A percentile compares a stretch with the other conserved stretches of the same genome.
Conservation (phyloP, 192 early-diverging fungal genomes). For the Phlyctochytrium bullatum region DNA sequence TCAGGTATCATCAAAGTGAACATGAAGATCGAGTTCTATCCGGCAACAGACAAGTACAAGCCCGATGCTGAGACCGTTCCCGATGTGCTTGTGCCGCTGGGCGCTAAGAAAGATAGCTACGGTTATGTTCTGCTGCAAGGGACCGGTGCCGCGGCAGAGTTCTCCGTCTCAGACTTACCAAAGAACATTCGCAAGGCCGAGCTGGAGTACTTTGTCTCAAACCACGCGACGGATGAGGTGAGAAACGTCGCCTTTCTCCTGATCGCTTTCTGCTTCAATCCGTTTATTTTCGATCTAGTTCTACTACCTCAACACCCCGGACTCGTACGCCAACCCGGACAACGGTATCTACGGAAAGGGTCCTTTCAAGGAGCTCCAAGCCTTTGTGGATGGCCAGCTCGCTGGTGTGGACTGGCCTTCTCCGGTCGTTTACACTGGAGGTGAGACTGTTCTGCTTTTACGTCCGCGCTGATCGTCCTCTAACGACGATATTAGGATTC, state of each 20-base stretch:
- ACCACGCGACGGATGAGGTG: constrained; percentile 29
- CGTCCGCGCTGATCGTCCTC: no score
- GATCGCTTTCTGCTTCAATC: neutral
- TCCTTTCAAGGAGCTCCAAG: constrained; percentile 29
- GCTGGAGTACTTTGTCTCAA: constrained; percentile 26
- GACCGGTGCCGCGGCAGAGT: neutral
- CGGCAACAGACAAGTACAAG: neutral
- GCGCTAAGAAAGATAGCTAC: constrained; percentile 7
- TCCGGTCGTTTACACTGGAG: constrained; percentile 36
- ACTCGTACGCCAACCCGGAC: constrained; percentile 24
- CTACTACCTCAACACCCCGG: constrained; percentile 33
- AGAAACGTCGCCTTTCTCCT: no score
- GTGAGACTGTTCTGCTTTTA: constrained; percentile 30
- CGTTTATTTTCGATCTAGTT: constrained; percentile 11
- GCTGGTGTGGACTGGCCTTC: constrained; percentile 22
- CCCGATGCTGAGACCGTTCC: constrained; percentile 7
- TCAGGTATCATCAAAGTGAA: constrained; percentile 26
- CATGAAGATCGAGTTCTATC: constrained; percentile 26
- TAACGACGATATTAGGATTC: no score
- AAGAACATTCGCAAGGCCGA: constrained; percentile 20
- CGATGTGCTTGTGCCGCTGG: constrained; percentile 24
- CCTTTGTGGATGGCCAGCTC: constrained; percentile 19
- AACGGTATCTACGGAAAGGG: constrained; percentile 27
- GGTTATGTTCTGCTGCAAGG: constrained; percentile 15
- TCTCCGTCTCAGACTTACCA: constrained; percentile 11